Conservation (phyloP, 176 grass and related monocot species). For the Typha latifolia region DNA sequence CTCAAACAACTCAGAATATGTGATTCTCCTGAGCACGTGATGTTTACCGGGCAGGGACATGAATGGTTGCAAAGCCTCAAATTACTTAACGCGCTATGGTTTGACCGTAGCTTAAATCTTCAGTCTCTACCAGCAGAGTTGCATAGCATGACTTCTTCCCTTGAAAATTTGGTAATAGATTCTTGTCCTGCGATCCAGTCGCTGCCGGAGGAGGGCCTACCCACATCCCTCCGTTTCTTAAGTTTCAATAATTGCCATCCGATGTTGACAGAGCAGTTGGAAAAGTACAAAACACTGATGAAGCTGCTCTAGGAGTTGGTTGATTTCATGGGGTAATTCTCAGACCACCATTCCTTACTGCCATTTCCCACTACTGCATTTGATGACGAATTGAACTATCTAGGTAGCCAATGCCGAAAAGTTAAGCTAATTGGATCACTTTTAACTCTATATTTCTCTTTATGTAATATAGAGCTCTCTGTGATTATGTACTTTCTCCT, state of each 20-base stretch:
- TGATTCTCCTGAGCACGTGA: neutral
- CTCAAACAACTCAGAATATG: neutral
- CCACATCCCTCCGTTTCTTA: slow-evolving; percentile 13
- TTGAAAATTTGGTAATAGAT: slow-evolving; percentile 25
- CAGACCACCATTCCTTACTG: too few species aligned
- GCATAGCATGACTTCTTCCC: slow-evolving; percentile 15
- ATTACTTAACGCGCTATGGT: neutral
- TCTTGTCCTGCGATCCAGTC: slow-evolving; percentile 31
- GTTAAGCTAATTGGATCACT: too few species aligned
- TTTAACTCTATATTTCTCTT: too few species aligned
- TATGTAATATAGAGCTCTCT: too few species aligned
- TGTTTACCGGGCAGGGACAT: neutral
- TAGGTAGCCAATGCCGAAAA: too few species aligned
- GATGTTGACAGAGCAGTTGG: slow-evolving; percentile 23
- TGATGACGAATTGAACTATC: too few species aligned
- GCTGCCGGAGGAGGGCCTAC: slow-evolving; percentile 28
- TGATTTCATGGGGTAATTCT: too few species aligned
- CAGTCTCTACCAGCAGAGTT: neutral
- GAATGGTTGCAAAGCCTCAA: neutral
- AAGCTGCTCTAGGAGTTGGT: neutral
- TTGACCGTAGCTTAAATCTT: neutral
- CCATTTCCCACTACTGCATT: too few species aligned
- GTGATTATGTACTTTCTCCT: too few species aligned
- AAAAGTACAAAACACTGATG: neutral
- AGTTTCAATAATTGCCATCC: slow-evolving; percentile 29